Evolutionary conservation across 2,329 filamentous ascomycete species (phyloP).

Genomic region (Elsinoe perseae): DNA sequence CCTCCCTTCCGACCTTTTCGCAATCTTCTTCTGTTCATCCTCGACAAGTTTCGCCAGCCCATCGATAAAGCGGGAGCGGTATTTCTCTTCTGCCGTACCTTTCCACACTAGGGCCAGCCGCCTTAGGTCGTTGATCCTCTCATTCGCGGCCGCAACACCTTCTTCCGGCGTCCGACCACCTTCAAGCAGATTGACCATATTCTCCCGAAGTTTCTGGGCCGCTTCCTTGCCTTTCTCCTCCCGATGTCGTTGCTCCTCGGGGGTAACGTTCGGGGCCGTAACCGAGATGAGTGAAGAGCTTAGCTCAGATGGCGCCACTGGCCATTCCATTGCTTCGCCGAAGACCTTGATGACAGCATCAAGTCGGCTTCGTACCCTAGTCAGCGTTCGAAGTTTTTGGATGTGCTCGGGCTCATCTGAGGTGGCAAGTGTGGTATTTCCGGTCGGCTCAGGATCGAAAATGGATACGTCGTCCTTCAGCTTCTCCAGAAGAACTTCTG

Average conservation of each 20-base stretch:
- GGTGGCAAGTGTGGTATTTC: conserved; percentile 31
- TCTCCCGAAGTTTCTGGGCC: conserved; percentile 60
- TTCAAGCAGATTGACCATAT: conserved; percentile 62
- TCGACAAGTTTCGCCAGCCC: conserved; percentile 73
- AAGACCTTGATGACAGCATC: conserved; percentile 87
- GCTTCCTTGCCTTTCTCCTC: conserved; percentile 84
- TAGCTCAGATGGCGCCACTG: conserved; percentile 80
- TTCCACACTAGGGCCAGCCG: conserved; percentile 77
- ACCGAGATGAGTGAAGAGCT: conserved; percentile 86
- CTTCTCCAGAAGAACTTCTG: conserved; percentile 66
- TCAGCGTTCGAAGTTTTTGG: conserved; percentile 70
- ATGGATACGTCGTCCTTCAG: conserved; percentile 63
- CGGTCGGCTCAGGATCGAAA: conserved; percentile 52
- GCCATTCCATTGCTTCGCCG: conserved; percentile 92
- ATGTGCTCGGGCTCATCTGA: conserved; percentile 55
- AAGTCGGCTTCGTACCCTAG: conserved; percentile 71
- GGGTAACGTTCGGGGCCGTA: conserved; percentile 67
- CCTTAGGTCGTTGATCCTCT: conserved; percentile 68
- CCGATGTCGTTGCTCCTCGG: conserved; percentile 52
- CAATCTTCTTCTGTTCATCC: conserved; percentile 50
- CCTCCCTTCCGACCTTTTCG: conserved; percentile 24
- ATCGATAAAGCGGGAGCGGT: conserved; percentile 73
- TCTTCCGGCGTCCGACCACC: conserved; percentile 49
- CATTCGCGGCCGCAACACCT: conserved; percentile 65
- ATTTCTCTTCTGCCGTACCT: conserved; percentile 91